Conservation (phyloP, 1,284 basidiomycete species). For the Sphaerobolus stellatus region DNA sequence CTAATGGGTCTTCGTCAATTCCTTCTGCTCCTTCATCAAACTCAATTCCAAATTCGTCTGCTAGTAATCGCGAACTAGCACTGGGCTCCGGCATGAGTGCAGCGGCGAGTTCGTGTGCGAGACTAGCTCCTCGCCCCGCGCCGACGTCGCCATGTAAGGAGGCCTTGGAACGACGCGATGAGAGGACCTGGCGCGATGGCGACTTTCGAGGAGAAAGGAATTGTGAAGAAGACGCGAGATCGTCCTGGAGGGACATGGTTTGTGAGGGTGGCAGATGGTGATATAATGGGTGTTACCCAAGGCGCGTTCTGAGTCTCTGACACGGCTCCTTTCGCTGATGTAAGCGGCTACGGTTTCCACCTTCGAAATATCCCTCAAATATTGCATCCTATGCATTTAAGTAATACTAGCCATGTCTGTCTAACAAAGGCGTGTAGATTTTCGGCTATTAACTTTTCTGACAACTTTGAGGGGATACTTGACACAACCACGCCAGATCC, state of each 20-base stretch:
- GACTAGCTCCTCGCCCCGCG: constrained; percentile 42
- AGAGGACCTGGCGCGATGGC: constrained; percentile 45
- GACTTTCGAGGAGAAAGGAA: constrained; percentile 43
- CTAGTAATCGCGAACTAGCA: constrained; percentile 67
- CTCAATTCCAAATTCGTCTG: constrained; percentile 83
- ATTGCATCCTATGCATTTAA: too few relatives aligned
- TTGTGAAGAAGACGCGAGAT: constrained; percentile 16
- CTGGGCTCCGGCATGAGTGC: constrained; percentile 82
- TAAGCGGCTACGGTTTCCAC: too few relatives aligned
- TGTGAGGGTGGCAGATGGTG: neutral
- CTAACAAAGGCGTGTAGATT: too few relatives aligned
- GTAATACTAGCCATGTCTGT: too few relatives aligned
- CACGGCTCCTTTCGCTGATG: too few relatives aligned
- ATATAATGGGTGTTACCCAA: neutral
- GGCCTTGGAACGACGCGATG: constrained; percentile 44
- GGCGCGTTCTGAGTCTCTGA: too few relatives aligned
- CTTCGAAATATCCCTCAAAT: too few relatives aligned
- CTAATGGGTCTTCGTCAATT: constrained; percentile 67
- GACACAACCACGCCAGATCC: too few relatives aligned
- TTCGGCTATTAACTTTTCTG: too few relatives aligned
- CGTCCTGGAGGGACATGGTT: constrained; percentile 12
- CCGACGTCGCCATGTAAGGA: constrained; percentile 44
- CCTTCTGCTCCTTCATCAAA: constrained; percentile 83
- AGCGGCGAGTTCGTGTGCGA: constrained; percentile 79
- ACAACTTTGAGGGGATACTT: too few relatives aligned